Evolutionary conservation across 2,329 filamentous ascomycete species (phyloP).

Genomic region (Fusarium temperatum): DNA sequence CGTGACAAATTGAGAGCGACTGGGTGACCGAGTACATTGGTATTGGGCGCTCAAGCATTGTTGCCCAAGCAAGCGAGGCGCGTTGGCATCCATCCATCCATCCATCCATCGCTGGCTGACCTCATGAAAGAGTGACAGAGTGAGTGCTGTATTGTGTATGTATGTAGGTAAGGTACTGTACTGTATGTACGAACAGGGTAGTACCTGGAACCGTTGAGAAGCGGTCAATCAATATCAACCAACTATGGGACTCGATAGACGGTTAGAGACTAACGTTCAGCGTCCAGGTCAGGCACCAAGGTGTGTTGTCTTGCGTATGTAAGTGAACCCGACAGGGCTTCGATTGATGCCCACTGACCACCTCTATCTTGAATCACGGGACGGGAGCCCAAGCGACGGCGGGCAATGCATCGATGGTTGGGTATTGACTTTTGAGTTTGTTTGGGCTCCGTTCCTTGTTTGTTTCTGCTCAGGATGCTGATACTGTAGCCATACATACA

Average conservation of each 20-base stretch:
- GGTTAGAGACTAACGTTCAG: neutral
- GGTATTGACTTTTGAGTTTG: neutral
- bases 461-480: neutral
- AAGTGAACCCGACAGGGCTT: constrained; percentile 41
- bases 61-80: constrained; percentile 44
- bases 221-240: constrained; percentile 44
- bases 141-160: neutral
- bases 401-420: neutral
- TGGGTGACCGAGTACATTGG: constrained; percentile 46
- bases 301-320: constrained; percentile 33
- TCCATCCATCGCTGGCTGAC: constrained; percentile 18
- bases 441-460: constrained; percentile 6
- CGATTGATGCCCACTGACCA: constrained; percentile 43
- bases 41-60: constrained; percentile 42
- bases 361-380: constrained; percentile 29
- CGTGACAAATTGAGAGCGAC: constrained; percentile 28
- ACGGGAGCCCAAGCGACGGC: neutral
- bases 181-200: constrained; percentile 39
- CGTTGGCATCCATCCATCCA: constrained; percentile 29
- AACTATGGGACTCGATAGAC: constrained; percentile 25
- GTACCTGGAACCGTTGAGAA: constrained; percentile 46
- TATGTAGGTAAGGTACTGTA: neutral
- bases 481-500: neutral
- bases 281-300: constrained; percentile 43
- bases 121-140: constrained; percentile 39